Percentiles rank a stretch among this genome's conserved stretches.
These are phyloP conservation scores for Ascochyta fabae DNA, from an alignment of 2,329 filamentous ascomycete species.

Conservation along the genomic window DNA sequence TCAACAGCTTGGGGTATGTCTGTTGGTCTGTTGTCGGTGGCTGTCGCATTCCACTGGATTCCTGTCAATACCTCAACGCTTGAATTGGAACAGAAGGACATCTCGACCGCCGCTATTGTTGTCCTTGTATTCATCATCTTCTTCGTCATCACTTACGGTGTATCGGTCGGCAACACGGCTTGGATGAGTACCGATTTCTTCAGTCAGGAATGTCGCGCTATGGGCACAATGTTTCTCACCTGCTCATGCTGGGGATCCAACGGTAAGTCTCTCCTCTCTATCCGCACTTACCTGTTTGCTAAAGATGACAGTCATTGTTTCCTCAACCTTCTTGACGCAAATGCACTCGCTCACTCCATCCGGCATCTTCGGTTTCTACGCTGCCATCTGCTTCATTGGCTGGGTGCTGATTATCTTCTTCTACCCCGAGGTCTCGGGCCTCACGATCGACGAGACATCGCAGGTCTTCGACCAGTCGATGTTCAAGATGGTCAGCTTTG, in stretches of 20 bases:
- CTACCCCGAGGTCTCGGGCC: conserved; percentile 58
- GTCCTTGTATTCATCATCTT: conserved; percentile 54
- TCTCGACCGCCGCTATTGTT: conserved; percentile 46
- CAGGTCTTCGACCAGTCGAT: conserved; percentile 58
- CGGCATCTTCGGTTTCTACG: conserved; percentile 61
- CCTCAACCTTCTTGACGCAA: conserved; percentile 58
- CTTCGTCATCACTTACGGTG: conserved; percentile 53
- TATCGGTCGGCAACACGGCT: conserved; percentile 55
- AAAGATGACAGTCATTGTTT: conserved; percentile 51
- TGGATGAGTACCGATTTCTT: conserved; percentile 59
- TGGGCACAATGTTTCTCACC: conserved; percentile 58
- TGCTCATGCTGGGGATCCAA: conserved; percentile 45
- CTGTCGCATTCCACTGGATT: conserved; percentile 56
- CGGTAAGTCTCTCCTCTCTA: conserved; percentile 23
- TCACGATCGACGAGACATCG: conserved; percentile 61
- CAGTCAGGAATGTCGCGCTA: conserved; percentile 56
- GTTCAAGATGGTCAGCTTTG: conserved; percentile 36
- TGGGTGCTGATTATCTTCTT: conserved; percentile 58
- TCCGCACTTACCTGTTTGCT: neutral
- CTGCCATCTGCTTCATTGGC: conserved; percentile 57
- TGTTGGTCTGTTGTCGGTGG: conserved; percentile 51
- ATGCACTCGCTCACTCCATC: conserved; percentile 59
- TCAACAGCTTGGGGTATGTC: conserved; percentile 56
- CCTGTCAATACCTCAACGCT: conserved; percentile 54
- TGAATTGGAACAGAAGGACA: conserved; percentile 42